Percentiles rank a stretch among this genome's conserved stretches.
phyloP scores from a whole-genome alignment of 768 basidiomycete species.

The Mycena belliarum region DNA sequence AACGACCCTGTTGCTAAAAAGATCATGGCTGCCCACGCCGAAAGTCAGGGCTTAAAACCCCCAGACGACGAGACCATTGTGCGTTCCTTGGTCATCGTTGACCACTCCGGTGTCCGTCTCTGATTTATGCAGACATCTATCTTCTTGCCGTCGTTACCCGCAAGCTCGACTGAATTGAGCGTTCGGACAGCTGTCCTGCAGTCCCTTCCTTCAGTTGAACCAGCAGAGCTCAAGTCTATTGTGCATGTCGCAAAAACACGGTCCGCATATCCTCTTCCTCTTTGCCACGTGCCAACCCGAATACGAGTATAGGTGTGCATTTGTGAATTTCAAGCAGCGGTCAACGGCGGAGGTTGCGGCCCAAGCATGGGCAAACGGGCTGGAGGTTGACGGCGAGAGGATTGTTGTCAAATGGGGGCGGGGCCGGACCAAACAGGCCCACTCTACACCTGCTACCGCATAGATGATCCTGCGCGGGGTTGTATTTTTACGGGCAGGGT shows the following conservation, averaged over 20 bases:
- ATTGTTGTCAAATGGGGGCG: conserved; percentile 89
- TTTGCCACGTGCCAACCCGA: no score
- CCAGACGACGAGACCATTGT: conserved; percentile 89
- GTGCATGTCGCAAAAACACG: conserved; percentile 84
- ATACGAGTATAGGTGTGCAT: conserved; percentile 95
- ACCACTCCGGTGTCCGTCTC: background rate
- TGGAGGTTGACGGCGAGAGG: conserved; percentile 80
- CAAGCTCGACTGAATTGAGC: conserved; percentile 67
- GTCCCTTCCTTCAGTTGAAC: conserved; percentile 63
- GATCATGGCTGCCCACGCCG: conserved; percentile 80
- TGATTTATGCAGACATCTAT: conserved; percentile 73
- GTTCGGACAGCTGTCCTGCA: conserved; percentile 72
- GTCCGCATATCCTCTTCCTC: conserved; percentile 37
- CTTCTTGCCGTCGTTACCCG: conserved; percentile 79
- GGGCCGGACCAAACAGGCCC: conserved; percentile 47
- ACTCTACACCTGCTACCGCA: conserved; percentile 22
- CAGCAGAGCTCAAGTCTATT: conserved; percentile 74
- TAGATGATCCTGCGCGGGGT: background rate
- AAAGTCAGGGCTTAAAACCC: conserved; percentile 78
- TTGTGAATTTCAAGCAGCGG: conserved; percentile 90
- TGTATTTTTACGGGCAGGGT: no score
- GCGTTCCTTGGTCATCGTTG: conserved; percentile 33
- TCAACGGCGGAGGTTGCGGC: conserved; percentile 85
- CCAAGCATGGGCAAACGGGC: conserved; percentile 85
- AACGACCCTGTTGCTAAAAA: conserved; percentile 95